Evolutionary conservation across 2,329 filamentous ascomycete genomes (phyloP), one percentile per base, ranked within the genome.

Genomic region (Talaromyces sp.): DNA sequence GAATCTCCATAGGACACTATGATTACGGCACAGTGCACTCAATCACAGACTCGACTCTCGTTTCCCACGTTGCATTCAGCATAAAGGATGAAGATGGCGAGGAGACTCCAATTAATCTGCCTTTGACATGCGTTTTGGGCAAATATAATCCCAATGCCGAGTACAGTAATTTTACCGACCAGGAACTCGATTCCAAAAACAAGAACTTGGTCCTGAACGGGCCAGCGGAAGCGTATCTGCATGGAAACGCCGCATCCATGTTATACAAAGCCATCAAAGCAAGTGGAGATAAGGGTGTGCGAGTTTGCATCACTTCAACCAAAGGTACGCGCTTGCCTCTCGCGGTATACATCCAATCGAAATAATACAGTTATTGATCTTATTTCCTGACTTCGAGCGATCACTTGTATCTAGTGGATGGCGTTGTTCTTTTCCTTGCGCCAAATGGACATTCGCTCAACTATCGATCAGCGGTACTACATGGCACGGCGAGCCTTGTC

Each of bases 231-330:
- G 56, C 62, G 22, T 66, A 66, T 57, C 11, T 66, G 57, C 65
- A 61, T 77, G 79, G 22, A 81, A 84, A 68, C 2, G 45, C 45
- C 1, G 22, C 45, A 2, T 27, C 45, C 9, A 48, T 48, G 45
- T 16, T 48, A 13, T 48, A 48, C 3, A 24, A 27, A 14, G 45
- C 45, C 3, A 48, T 48, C 45, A 48, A 48, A 48, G 45, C 5
- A 48, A 48, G 45, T 16, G 45, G 45, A 24, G 45, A 48, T 16
- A 24, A 9, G 45, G 45, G 45, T 16, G 45, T 48, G 14, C 45
- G 45, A 16, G 45, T 48, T 27, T 48, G 45, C 27, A 27, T 48
- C 14, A 48, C 45, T 14, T 48, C 45, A 8, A 48, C 45, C 13
- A 48, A 48, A 48, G 45, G 45, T 9, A 48, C 16, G 35, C 13